phyloP scores from a whole-genome alignment of 805 yeast species.

The Wickerhamomyces sydowiorum region DNA sequence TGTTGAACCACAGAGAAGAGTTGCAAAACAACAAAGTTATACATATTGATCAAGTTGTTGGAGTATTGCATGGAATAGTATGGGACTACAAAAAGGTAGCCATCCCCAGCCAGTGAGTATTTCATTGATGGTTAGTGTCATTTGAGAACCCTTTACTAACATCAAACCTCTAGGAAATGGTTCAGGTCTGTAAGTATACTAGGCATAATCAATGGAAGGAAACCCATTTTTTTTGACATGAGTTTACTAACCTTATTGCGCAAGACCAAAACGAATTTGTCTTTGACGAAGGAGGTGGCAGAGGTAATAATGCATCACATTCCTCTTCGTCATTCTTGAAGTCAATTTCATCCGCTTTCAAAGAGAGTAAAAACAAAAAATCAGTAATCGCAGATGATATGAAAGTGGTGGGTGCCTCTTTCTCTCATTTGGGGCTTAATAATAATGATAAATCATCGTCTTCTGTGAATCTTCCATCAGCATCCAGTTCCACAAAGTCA shows the following conservation, averaged over 20 bases:
- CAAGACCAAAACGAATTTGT: constrained; percentile 47
- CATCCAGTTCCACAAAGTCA: constrained; percentile 4
- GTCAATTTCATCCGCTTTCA: constrained; percentile 21
- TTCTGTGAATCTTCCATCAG: constrained; percentile 11
- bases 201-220: constrained; percentile 1
- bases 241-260: background rate
- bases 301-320: constrained; percentile 52
- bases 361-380: constrained; percentile 16
- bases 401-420: constrained; percentile 49
- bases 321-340: constrained; percentile 29
- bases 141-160: background rate
- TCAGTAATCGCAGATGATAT: constrained; percentile 26
- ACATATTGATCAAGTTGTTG: too few species aligned
- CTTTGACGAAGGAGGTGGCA: constrained; percentile 65
- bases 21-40: too few species aligned
- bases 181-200: constrained; percentile 24
- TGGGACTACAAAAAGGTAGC: constrained; percentile 14
- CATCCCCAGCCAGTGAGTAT: constrained; percentile 17
- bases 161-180: constrained; percentile 30
- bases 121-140: background rate
- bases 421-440: constrained; percentile 45
- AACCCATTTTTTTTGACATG: too few species aligned
- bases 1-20: too few species aligned
- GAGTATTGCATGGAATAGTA: background rate
- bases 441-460: constrained; percentile 10